Conservation (phyloP, 805 yeast species). For the Starmerella stigmatis region DNA sequence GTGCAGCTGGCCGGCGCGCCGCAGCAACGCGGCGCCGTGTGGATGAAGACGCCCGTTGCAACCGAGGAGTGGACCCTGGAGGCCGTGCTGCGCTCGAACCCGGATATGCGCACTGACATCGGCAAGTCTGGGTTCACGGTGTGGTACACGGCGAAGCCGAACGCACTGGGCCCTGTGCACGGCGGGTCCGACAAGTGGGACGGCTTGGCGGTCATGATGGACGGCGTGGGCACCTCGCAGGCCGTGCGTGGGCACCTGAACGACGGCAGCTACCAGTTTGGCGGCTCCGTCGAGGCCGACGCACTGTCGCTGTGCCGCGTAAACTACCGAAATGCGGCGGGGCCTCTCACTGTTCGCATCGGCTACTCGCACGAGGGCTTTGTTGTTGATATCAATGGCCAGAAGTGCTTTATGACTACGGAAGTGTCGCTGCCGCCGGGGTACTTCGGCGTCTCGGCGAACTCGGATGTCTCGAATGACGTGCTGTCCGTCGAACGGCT, state of each 20-base stretch:
- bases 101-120: conserved; percentile 10
- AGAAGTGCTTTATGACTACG: conserved; percentile 30
- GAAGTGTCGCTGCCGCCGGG: conserved; percentile 30
- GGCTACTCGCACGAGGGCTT: conserved; percentile 30
- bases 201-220: conserved; percentile 34
- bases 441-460: conserved; percentile 32
- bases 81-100: conserved; percentile 26
- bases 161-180: conserved; percentile 30
- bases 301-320: conserved; percentile 33
- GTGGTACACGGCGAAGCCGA: conserved; percentile 30
- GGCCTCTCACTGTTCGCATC: conserved; percentile 26
- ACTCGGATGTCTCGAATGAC: conserved; percentile 21
- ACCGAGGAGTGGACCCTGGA: conserved; percentile 32
- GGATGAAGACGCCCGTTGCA: conserved; percentile 28
- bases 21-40: conserved; percentile 28
- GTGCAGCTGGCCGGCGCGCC: conserved; percentile 19
- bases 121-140: conserved; percentile 32
- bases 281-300: conserved; percentile 25
- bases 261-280: conserved; percentile 30
- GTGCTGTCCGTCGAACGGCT: conserved; percentile 16
- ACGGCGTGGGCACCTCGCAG: conserved; percentile 26
- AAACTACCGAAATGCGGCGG: conserved; percentile 30
- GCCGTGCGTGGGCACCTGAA: conserved; percentile 34
- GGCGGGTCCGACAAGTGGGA: conserved; percentile 34
- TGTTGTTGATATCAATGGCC: conserved; percentile 33